These are phyloP conservation scores for Physocladia obscura DNA, from an alignment of 192 early-diverging fungal species.

Conservation along the genomic window DNA sequence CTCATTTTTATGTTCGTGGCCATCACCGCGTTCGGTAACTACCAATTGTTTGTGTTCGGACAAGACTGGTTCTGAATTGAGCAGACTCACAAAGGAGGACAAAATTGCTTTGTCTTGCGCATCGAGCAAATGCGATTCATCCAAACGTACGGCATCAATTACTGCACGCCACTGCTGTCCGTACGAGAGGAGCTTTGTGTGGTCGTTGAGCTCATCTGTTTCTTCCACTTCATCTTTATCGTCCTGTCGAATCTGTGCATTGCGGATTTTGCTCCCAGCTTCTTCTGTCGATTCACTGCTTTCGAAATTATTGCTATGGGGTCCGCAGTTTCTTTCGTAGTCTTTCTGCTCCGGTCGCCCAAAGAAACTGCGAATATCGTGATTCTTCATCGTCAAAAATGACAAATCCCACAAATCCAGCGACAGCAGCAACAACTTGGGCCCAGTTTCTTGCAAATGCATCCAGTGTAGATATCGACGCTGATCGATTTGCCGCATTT, in stretches of 20 bases:
- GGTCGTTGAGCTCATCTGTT: neutral
- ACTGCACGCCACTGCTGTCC: slow-evolving; percentile 23
- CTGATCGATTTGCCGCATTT: too few relatives aligned
- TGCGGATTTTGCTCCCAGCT: neutral
- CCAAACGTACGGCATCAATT: neutral
- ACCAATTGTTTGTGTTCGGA: too few relatives aligned
- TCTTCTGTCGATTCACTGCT: neutral
- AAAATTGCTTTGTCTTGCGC: neutral
- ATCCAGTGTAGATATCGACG: too few relatives aligned
- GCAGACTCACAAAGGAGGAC: slow-evolving; percentile 3
- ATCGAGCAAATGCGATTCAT: slow-evolving; percentile 26
- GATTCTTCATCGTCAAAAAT: too few relatives aligned
- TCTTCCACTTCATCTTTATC: neutral
- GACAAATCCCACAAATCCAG: too few relatives aligned
- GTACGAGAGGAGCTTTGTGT: slow-evolving; percentile 23
- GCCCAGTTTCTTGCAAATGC: too few relatives aligned
- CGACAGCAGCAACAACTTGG: too few relatives aligned
- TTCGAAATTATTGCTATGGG: neutral
- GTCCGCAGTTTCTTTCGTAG: neutral
- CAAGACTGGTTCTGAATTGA: neutral
- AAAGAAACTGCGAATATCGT: slow-evolving; percentile 5
- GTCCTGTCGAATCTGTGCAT: neutral
- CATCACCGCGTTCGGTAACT: too few relatives aligned
- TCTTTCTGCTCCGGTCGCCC: neutral
- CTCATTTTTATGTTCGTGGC: too few relatives aligned